Percentiles rank a stretch among this genome's conserved stretches.
phyloP scores from a whole-genome alignment of 768 basidiomycete genomes.

The Boletus insuetus region DNA sequence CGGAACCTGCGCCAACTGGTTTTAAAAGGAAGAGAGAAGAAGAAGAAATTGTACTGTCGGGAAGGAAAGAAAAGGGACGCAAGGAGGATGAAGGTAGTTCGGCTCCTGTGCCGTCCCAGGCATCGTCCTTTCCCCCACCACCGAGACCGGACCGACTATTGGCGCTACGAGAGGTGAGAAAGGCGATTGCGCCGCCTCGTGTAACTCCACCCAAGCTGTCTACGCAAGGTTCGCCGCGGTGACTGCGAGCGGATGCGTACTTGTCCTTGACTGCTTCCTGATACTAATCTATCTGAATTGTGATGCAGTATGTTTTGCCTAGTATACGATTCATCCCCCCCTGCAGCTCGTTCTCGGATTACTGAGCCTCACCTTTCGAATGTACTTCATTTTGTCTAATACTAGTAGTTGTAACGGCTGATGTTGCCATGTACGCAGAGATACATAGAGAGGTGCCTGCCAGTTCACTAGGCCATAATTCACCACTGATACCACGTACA shows the following conservation, averaged over 20 bases:
- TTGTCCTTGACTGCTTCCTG: no score
- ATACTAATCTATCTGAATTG: no score
- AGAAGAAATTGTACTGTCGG: slow-evolving; percentile 2
- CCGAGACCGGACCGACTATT: slow-evolving; percentile 18
- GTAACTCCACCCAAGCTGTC: slow-evolving; percentile 2
- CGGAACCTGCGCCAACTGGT: neutral
- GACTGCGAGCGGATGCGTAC: neutral
- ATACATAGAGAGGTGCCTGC: no score
- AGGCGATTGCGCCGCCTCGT: slow-evolving; percentile 17
- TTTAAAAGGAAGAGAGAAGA: slow-evolving; percentile 29
- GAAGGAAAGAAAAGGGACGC: slow-evolving; percentile 17
- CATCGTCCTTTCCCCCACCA: slow-evolving; percentile 8
- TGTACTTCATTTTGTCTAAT: no score
- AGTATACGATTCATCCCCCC: no score
- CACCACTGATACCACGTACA: no score
- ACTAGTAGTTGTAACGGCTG: no score
- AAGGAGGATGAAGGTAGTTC: slow-evolving; percentile 1
- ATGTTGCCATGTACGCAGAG: no score
- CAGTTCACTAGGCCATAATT: no score
- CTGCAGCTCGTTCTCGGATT: no score
- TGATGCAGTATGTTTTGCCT: no score
- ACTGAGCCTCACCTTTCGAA: no score
- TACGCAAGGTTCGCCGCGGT: slow-evolving; percentile 5
- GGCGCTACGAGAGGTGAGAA: slow-evolving; percentile 18
- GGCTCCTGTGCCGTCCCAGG: neutral